Base-by-base conservation (phyloP, 139 green algal species). In the Micractinium sp. region DNA sequence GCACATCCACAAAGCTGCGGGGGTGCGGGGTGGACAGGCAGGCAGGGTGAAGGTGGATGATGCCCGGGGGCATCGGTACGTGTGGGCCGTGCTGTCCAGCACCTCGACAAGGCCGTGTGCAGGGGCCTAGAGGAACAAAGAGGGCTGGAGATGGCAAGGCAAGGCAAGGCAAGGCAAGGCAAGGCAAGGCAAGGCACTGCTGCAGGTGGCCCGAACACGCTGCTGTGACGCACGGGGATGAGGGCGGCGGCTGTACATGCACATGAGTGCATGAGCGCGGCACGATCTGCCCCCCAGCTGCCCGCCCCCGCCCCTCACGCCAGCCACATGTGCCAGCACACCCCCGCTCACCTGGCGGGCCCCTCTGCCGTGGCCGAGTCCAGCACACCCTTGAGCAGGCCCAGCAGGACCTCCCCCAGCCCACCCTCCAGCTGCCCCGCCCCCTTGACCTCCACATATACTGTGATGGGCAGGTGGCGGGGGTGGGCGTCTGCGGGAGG, bases 361-460 rank as follows among this genome's bases (percentile, higher is more conserved):
- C 83, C 83, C 39, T 77, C 36, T 3, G 83, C 83, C 0, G 67
- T 39, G 29, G 36, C 41, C 25, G 23, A 13, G 38, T 41, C 36
- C 38, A 87, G 83, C 38, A 47, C 20, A 16, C 18, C 31, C 15
- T 33, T 29, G 36, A 86, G 67, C 35, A 86, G 29, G 53, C 7
- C 39, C 5, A 20, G 19, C 31, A 90, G 66, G 15, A 19, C 22
- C 16, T 36, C 31, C 0, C 89, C 89, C n/a, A 90, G 67, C 29
- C 39, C n/a, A 13, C 33, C 85, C 39, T 84, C 36, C 79, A 78
- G 39, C 29, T 90, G 69, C 16, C 73, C 85, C 1, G 41, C 33
- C 29, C 76, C 79, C 79, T 92, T 92, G 27, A 90, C 81, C 35
- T 92, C 87, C 0, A 92, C 23, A 56, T 90, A 90, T 25, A 92